These are phyloP conservation scores for Coemansia sp. DNA, from an alignment of 192 early-diverging fungal genomes.

Conservation along the genomic window DNA sequence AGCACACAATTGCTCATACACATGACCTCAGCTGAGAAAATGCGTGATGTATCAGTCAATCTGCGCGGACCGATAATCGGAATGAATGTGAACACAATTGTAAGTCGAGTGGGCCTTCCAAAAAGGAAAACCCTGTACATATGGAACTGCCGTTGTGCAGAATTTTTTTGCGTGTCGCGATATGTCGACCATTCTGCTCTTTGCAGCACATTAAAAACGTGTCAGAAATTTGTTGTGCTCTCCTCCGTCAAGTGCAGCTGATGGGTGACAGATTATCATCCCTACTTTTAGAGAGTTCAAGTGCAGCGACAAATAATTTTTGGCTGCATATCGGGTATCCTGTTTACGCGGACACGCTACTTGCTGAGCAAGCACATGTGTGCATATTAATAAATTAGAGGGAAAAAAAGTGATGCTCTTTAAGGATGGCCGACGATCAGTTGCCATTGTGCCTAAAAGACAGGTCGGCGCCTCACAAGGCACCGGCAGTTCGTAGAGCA, in stretches of 20 bases:
- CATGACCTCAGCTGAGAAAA: neutral
- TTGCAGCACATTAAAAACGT: neutral
- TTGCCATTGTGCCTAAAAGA: neutral
- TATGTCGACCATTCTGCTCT: neutral
- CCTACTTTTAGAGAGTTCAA: neutral
- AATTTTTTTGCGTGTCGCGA: neutral
- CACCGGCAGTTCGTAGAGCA: constrained; percentile 11
- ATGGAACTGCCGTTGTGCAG: neutral
- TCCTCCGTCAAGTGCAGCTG: neutral
- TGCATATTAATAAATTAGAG: neutral
- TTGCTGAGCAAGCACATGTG: neutral
- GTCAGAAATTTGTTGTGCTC: neutral
- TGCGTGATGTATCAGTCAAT: neutral
- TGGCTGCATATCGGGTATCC: neutral
- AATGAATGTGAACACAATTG: neutral
- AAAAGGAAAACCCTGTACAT: neutral
- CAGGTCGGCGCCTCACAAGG: constrained; percentile 2
- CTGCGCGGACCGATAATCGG: neutral
- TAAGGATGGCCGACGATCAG: neutral
- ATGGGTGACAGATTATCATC: neutral
- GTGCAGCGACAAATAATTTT: neutral
- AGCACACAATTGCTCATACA: neutral
- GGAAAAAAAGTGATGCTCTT: neutral
- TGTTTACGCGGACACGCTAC: neutral
- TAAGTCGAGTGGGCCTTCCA: neutral